phyloP scores from a whole-genome alignment of 768 basidiomycete genomes.

The Phylloporus sp. region DNA sequence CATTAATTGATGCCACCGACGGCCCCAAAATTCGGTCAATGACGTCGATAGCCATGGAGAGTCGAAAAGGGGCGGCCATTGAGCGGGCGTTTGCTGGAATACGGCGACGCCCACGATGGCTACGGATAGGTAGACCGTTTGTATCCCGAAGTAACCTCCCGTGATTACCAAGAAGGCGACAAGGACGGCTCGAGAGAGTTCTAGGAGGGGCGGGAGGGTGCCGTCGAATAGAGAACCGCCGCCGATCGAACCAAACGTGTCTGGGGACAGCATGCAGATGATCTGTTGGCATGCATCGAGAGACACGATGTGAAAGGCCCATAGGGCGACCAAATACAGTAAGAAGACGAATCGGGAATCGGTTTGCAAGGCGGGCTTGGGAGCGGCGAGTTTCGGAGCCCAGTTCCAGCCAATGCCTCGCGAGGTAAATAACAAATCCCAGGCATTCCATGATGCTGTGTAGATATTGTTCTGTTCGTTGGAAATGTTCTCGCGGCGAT shows the following conservation, averaged over 20 bases:
- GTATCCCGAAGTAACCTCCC: slow-evolving; percentile 41
- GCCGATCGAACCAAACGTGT: slow-evolving; percentile 36
- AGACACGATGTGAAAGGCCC: slow-evolving; percentile 6
- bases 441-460: slow-evolving; percentile 22
- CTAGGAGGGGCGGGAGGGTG: slow-evolving; percentile 26
- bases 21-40: slow-evolving; percentile 56
- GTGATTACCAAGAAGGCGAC: slow-evolving; percentile 36
- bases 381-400: slow-evolving; percentile 13
- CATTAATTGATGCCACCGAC: slow-evolving; percentile 64
- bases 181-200: slow-evolving; percentile 36
- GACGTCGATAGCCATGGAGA: slow-evolving; percentile 54
- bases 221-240: slow-evolving; percentile 35
- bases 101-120: slow-evolving; percentile 43
- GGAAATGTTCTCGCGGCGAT: slow-evolving; percentile 2
- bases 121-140: slow-evolving; percentile 36
- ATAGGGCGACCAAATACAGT: background rate
- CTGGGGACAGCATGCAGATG: slow-evolving; percentile 32
- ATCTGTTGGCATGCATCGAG: slow-evolving; percentile 9
- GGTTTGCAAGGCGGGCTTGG: slow-evolving; percentile 6
- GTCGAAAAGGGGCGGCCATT: slow-evolving; percentile 63
- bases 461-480: background rate
- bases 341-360: slow-evolving; percentile 12
- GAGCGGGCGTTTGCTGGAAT: slow-evolving; percentile 42
- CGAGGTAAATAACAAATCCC: slow-evolving; percentile 18
- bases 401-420: slow-evolving; percentile 29